Evolutionary conservation across 768 basidiomycete species (phyloP).

Genomic region (Trametes gibbosa): DNA sequence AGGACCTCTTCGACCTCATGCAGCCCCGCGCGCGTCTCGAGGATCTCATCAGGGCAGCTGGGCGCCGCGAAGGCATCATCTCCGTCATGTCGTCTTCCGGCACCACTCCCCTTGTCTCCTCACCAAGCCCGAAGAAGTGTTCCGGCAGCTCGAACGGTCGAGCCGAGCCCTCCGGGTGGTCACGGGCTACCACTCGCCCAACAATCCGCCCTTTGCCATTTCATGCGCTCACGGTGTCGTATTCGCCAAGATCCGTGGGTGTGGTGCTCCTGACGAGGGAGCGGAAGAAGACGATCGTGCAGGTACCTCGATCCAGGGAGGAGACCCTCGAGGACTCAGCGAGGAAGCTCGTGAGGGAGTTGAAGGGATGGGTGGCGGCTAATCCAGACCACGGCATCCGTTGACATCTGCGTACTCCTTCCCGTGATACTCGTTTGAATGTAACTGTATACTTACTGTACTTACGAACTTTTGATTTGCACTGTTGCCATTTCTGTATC

Average conservation of each 20-base stretch:
- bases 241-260: constrained; percentile 39
- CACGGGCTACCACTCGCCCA: background rate
- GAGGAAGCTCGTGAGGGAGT: constrained; percentile 46
- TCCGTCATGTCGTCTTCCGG: background rate
- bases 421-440: no score
- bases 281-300: constrained; percentile 53
- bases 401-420: background rate
- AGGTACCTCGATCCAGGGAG: constrained; percentile 47
- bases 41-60: constrained; percentile 57
- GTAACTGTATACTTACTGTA: background rate
- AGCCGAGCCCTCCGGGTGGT: background rate
- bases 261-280: constrained; percentile 33
- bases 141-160: constrained; percentile 10
- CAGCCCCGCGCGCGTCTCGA: constrained; percentile 77
- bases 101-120: background rate
- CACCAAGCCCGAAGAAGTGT: constrained; percentile 8
- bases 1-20: constrained; percentile 73
- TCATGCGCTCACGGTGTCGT: constrained; percentile 36
- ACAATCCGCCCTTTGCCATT: constrained; percentile 31
- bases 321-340: constrained; percentile 59
- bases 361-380: constrained; percentile 40
- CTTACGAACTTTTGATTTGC: background rate
- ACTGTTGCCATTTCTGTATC: background rate
- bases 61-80: constrained; percentile 38
- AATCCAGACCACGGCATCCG: constrained; percentile 10